Base-by-base conservation (phyloP, 129 eudicot species). In the Chrysanthemum makinoi region DNA sequence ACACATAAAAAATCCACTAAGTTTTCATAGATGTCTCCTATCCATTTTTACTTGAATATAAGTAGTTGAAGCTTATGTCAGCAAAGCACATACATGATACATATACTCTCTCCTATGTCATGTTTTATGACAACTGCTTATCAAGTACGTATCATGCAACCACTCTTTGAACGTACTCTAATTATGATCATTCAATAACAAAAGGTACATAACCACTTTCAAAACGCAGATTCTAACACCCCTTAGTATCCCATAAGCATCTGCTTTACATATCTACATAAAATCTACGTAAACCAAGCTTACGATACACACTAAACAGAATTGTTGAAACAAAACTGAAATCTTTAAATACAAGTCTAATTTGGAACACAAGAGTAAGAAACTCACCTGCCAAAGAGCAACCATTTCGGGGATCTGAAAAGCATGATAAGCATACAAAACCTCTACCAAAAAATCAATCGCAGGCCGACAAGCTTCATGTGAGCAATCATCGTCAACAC, bases 401-500 rank as follows among this genome's bases (percentile, higher is more conserved):
- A 88, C 92, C 83, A 95, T 73, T 24, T 90, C 96, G 3, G 83
- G 55, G 81, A 95, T 84, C 91, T 90, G 87, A 66, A 95, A 95
- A 14, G 60, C 52, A 43, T 79, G 87, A 18, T 86, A 86, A 22
- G 92, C 84, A 66, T 90, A 90, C 64, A 95, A 30, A 68, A 89
- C 91, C 90, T 95, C 94, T 63, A 81, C 84, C 86, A 84, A 46
- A 44, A 90, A 95, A 73, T 72, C 94, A n/a, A 95, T 67, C 8
- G 83, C 89, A 7, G 99, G 97, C 66, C 96, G 70, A 35, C 99
- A 95, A 10, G 87, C 88, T 24, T 80, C 77, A 72, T 95, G 99
- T n/a, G 50, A 57, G 54, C 99, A 95, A 24, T 84, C 96, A 16
- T 90, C 96, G 55, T 95, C 99, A 62, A 84, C 99, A 70, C 99